Evolutionary conservation across 257 asterid genomes (phyloP).

Genomic region (Haberlea rhodopensis): DNA sequence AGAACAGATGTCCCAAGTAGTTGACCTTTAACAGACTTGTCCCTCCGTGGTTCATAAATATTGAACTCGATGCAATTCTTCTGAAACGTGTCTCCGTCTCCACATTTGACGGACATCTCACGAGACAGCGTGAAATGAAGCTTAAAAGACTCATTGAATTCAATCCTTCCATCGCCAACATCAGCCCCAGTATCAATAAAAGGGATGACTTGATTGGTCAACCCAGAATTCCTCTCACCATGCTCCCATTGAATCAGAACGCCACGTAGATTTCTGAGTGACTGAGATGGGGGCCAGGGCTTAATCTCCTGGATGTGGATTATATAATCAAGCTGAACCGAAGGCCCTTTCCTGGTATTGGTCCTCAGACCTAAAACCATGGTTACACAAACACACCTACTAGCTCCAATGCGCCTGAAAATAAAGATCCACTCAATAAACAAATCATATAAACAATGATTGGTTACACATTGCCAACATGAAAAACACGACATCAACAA

Average conservation of each 20-base stretch:
- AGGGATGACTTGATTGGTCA: conserved; percentile 62
- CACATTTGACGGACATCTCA: conserved; percentile 48
- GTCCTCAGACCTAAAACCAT: conserved; percentile 65
- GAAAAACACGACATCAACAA: not conserved
- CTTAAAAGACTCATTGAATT: conserved; percentile 69
- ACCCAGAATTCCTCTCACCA: conserved; percentile 54
- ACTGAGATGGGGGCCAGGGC: conserved; percentile 94
- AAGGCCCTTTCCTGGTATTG: conserved; percentile 49
- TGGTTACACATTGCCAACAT: conserved; percentile 15
- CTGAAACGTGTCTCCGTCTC: conserved; percentile 46
- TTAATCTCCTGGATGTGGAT: conserved; percentile 60
- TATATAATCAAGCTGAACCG: conserved; percentile 55
- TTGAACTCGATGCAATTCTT: conserved; percentile 67
- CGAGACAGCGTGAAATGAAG: conserved; percentile 50
- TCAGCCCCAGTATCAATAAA: conserved; percentile 48
- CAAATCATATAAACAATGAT: conserved; percentile 10
- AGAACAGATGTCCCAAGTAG: conserved; percentile 70
- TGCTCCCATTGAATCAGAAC: conserved; percentile 80
- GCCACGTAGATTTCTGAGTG: conserved; percentile 52
- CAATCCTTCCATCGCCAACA: conserved; percentile 63
- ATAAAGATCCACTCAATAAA: conserved; percentile 16
- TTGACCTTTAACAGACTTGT: conserved; percentile 61
- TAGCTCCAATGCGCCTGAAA: conserved; percentile 18
- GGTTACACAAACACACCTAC: conserved; percentile 26
- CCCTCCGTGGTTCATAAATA: conserved; percentile 71